A percentile compares a stretch with the other conserved stretches of the same genome.
These are phyloP conservation scores for Boletus fagicola DNA, from an alignment of 768 basidiomycete genomes.

Conservation along the genomic window DNA sequence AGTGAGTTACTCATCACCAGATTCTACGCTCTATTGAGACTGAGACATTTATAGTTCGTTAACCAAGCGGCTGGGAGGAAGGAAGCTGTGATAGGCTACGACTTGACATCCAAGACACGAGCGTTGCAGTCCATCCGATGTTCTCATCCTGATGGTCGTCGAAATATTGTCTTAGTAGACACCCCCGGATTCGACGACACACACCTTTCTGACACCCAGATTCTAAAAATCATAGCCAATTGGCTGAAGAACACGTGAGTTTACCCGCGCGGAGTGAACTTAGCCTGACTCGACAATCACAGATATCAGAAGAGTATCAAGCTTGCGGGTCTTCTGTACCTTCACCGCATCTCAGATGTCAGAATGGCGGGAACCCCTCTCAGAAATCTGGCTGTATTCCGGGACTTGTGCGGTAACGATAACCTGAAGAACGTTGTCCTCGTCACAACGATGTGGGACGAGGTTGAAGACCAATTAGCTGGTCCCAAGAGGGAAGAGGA, in stretches of 20 bases:
- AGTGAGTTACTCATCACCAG: conserved; percentile 2
- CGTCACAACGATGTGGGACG: background rate
- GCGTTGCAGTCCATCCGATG: conserved; percentile 7
- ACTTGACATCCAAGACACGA: conserved; percentile 11
- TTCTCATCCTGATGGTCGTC: conserved; percentile 15
- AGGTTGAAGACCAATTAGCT: background rate
- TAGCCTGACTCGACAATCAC: background rate
- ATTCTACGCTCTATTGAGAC: background rate
- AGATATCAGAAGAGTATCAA: no score
- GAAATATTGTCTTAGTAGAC: conserved; percentile 16
- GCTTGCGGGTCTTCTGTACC: no score
- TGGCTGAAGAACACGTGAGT: conserved; percentile 21
- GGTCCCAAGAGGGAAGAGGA: conserved; percentile 12
- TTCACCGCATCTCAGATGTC: no score
- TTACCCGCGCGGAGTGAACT: background rate
- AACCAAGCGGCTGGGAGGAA: conserved; percentile 3
- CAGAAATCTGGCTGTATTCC: no score
- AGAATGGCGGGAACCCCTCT: no score
- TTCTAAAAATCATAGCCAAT: conserved; percentile 12
- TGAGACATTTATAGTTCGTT: conserved; percentile 12
- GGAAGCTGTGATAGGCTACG: background rate
- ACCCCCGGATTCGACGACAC: conserved; percentile 23
- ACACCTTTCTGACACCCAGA: conserved; percentile 2
- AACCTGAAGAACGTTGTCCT: no score
- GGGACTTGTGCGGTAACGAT: no score